Evolutionary conservation across 805 yeast genomes (phyloP), one percentile per base, ranked within the genome.

Genomic region (Peterozyma toletana): DNA sequence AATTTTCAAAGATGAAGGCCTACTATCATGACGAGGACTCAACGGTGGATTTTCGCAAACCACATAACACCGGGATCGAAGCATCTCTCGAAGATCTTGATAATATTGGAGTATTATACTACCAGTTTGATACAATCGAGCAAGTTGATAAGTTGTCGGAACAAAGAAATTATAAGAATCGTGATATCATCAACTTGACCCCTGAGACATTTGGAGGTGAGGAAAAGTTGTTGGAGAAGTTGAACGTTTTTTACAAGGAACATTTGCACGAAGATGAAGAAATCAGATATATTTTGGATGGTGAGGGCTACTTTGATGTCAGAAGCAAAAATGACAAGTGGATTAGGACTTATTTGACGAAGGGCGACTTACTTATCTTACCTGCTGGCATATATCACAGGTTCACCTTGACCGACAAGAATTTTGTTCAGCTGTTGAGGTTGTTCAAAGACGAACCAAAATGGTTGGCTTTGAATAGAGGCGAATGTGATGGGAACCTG

Each of bases 231-330:
- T 70, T 77, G 50, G 69, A 67, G 41, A 87, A 88, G 60, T 70
- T 91, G 61, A 69, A 75, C 49, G 73, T 65, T 37, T 89, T 90
- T 62, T 86, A 80, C 66, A 68, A 74, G 39, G 96, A 91, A 57
- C 99, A 91, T 62, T 70, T 88, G 43, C 99, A 91, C 59, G 98
- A 91, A 59, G 99, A 91, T 59, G 99, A 91, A 64, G 99, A 91
- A 67, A 91, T 91, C 58, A 71, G 99, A 51, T 91, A 89, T 64
- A 78, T 89, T 42, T 57, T 84, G 15, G 96, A 84, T 27, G 99
- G 99, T 10, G 84, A 80, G 44, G 98, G 99, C 0, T 91, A 75
- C 63, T 91, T 91, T 57, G 98, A 91, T 57, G 87, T 91, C 7
- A 73, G 96, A 51, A 83, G 78, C 54, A 62, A 58, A 41, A 75